Conservation (phyloP, 768 basidiomycete genomes). For the Termitomyces sp. region DNA sequence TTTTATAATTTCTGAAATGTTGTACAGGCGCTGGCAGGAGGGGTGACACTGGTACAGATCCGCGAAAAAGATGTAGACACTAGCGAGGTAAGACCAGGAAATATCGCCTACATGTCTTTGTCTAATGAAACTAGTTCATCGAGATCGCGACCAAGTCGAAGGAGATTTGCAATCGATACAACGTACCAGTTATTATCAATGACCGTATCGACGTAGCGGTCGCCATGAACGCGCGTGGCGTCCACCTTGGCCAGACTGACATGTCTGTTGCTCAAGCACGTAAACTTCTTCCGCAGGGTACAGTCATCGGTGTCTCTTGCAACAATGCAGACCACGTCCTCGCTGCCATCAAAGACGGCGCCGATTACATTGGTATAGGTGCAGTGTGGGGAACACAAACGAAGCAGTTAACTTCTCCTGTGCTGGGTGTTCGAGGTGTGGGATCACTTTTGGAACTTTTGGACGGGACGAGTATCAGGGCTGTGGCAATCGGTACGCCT, state of each 20-base stretch:
- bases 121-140: conserved; percentile 52
- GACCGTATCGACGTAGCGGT: conserved; percentile 86
- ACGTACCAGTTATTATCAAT: conserved; percentile 82
- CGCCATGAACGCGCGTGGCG: conserved; percentile 69
- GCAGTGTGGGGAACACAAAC: conserved; percentile 78
- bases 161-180: conserved; percentile 66
- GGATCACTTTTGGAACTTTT: conserved; percentile 61
- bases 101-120: neutral
- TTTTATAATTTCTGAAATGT: neutral
- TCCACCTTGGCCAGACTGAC: conserved; percentile 89
- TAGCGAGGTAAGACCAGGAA: conserved; percentile 52
- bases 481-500: conserved; percentile 80
- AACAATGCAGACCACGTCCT: conserved; percentile 61
- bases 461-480: conserved; percentile 56
- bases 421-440: conserved; percentile 71
- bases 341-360: conserved; percentile 56
- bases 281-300: conserved; percentile 56
- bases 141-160: conserved; percentile 68
- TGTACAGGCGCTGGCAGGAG: conserved; percentile 71
- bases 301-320: conserved; percentile 81
- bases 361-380: conserved; percentile 87
- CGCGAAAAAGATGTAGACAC: conserved; percentile 85
- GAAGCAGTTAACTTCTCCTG: conserved; percentile 61
- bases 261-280: conserved; percentile 68
- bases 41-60: conserved; percentile 87